A percentile compares a stretch with the other conserved stretches of the same genome.
Evolutionary conservation across 1,284 basidiomycete species (phyloP).

Genomic region (Butyriboletus appendiculatus): DNA sequence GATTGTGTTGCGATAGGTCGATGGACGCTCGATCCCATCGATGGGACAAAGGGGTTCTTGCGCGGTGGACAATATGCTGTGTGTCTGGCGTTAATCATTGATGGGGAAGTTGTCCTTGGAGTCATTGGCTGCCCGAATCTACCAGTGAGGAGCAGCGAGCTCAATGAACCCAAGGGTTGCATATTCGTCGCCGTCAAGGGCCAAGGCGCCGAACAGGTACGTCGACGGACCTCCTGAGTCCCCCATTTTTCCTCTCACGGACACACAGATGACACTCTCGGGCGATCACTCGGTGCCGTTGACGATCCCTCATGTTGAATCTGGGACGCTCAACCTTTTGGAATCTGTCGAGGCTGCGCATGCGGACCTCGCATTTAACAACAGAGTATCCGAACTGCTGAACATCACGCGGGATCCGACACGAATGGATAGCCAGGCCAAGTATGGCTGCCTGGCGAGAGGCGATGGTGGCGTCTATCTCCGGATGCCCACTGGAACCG

Average conservation of each 20-base stretch:
- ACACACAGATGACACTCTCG: constrained; percentile 43
- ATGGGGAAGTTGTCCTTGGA: constrained; percentile 84
- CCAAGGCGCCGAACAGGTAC: constrained; percentile 78
- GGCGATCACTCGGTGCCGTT: constrained; percentile 48
- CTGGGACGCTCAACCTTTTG: constrained; percentile 68
- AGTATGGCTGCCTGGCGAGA: constrained; percentile 87
- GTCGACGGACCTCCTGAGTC: constrained; percentile 8
- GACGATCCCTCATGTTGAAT: constrained; percentile 46
- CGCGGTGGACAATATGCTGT: constrained; percentile 97
- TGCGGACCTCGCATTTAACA: constrained; percentile 86
- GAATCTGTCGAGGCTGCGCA: constrained; percentile 96
- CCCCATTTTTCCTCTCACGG: background rate
- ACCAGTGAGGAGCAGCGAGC: constrained; percentile 53
- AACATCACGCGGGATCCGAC: constrained; percentile 67
- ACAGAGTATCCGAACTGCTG: constrained; percentile 70
- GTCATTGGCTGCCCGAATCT: constrained; percentile 97
- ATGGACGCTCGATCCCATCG: constrained; percentile 93
- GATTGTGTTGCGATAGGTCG: constrained; percentile 50
- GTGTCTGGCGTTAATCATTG: constrained; percentile 88
- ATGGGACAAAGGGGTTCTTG: constrained; percentile 94
- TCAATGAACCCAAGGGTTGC: constrained; percentile 69
- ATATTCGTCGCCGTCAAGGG: constrained; percentile 85
- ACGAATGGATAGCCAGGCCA: constrained; percentile 98
- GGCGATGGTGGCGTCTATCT: constrained; percentile 92
- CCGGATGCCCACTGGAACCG: constrained; percentile 84